Evolutionary conservation across 2,329 filamentous ascomycete genomes (phyloP), one percentile per base, ranked within the genome.

Genomic region (Ceratocystiopsis sp.): DNA sequence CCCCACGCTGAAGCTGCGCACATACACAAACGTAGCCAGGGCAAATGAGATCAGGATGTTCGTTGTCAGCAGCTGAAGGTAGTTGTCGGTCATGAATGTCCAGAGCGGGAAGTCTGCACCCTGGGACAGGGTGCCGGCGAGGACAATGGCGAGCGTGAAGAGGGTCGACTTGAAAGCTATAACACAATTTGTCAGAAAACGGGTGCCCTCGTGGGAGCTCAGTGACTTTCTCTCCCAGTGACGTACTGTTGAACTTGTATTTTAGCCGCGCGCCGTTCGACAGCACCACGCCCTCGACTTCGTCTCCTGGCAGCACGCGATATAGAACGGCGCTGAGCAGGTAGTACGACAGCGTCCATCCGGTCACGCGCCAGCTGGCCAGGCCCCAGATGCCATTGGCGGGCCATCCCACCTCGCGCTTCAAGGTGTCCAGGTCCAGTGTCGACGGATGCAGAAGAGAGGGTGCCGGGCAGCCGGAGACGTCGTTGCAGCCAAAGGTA

Each of bases 1-100:
- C 5, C 38, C 38, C 7, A 94, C 82, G 42, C 71, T 70, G 65
- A 95, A 95, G 57, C 84, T 93, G 52, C 71, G 71, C 44, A 84
- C 60, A 55, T 96, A 96, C 49, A 89, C 79, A 51, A 78, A 94
- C 5, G 75, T 74, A 3, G 89, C 78, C 15, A 93, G 65, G 8
- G 61, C 60, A 52, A 79, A 83, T 13, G 84, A 69, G 51, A 95
- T 79, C 42, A 93, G 54, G 47, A 93, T 75, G 58, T 87, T 93
- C 48, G 80, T 75, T 0, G 85, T 91, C 32, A 93, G 68, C 42
- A 98, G 70, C 58, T 89, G 84, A 42, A 91, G 56, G 57, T 89
- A 93, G 64, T 96, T 89, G 57, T 93, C 79, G 65, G 82, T 80
- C 55, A 96, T 85, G 62, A 86, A 96, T 21, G 80, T 84, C 89